These are phyloP conservation scores for Wickerhamomyces sydowiorum DNA, from an alignment of 805 yeast genomes.

Conservation along the genomic window DNA sequence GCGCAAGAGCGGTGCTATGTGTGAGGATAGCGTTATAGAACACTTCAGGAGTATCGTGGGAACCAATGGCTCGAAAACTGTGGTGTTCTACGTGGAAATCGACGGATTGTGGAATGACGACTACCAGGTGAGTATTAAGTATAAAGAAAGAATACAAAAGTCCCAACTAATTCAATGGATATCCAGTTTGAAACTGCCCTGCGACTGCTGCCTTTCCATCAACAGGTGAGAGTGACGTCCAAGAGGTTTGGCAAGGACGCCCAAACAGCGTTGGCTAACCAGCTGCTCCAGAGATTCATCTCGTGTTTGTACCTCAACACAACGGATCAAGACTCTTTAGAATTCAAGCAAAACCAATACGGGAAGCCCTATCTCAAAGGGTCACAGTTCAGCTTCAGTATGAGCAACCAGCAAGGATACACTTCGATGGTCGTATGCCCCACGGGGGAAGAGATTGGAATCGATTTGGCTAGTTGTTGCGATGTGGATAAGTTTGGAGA, in stretches of 20 bases:
- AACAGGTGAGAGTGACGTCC: constrained; percentile 36
- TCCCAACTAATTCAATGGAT: constrained; percentile 15
- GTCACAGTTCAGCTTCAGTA: constrained; percentile 40
- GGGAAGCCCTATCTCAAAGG: constrained; percentile 53
- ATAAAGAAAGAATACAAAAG: neutral
- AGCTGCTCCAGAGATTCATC: constrained; percentile 39
- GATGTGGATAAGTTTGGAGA: constrained; percentile 22
- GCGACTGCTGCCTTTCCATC: constrained; percentile 36
- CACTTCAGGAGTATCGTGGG: neutral
- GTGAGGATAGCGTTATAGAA: neutral
- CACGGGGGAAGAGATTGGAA: constrained; percentile 29
- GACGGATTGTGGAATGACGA: constrained; percentile 13
- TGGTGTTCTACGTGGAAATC: constrained; percentile 11
- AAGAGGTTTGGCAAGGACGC: constrained; percentile 31
- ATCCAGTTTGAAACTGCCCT: constrained; percentile 44
- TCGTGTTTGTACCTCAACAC: constrained; percentile 28
- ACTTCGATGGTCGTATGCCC: constrained; percentile 38
- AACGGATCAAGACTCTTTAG: constrained; percentile 11
- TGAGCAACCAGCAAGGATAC: constrained; percentile 51
- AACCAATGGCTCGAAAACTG: neutral
- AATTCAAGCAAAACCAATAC: constrained; percentile 28
- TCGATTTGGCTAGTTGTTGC: constrained; percentile 39
- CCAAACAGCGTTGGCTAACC: constrained; percentile 35
- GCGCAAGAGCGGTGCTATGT: too few relatives aligned
- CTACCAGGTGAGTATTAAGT: constrained; percentile 8